Percentiles rank a stretch among this genome's conserved stretches.
Conservation (phyloP, 345 rosid genomes). For the Microcos paniculata region DNA sequence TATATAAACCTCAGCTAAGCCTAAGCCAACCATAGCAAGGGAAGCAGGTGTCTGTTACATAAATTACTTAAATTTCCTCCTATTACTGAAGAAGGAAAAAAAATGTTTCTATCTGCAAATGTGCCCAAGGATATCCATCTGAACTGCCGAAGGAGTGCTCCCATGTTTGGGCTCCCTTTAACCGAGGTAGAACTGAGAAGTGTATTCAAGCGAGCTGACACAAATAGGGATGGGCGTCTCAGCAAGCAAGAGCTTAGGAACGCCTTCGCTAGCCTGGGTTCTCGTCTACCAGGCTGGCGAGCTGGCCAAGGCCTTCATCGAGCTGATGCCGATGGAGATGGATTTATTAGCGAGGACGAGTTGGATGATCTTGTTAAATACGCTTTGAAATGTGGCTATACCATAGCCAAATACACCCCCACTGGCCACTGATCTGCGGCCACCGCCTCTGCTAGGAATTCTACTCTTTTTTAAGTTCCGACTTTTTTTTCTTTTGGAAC, state of each 20-base stretch:
- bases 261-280: constrained; percentile 17
- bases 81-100: background rate
- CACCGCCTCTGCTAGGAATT: background rate
- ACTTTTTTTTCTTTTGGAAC: no score
- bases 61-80: background rate
- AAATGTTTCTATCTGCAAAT: background rate
- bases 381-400: background rate
- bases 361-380: constrained; percentile 15
- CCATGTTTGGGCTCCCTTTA: background rate
- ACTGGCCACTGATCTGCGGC: background rate
- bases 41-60: background rate
- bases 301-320: background rate
- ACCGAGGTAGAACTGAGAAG: constrained; percentile 31
- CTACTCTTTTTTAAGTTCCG: background rate
- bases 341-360: constrained; percentile 1
- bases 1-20: background rate
- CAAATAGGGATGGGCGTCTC: constrained; percentile 20
- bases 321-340: constrained; percentile 14
- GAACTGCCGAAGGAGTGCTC: background rate
- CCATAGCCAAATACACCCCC: background rate
- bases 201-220: constrained; percentile 19
- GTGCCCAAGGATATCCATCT: background rate
- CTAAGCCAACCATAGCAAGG: background rate
- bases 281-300: background rate
- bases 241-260: constrained; percentile 32